Evolutionary conservation across 352 stramenopile species (phyloP), one percentile per base, ranked within the genome.

Genomic region (Phytophthora colocasiae): DNA sequence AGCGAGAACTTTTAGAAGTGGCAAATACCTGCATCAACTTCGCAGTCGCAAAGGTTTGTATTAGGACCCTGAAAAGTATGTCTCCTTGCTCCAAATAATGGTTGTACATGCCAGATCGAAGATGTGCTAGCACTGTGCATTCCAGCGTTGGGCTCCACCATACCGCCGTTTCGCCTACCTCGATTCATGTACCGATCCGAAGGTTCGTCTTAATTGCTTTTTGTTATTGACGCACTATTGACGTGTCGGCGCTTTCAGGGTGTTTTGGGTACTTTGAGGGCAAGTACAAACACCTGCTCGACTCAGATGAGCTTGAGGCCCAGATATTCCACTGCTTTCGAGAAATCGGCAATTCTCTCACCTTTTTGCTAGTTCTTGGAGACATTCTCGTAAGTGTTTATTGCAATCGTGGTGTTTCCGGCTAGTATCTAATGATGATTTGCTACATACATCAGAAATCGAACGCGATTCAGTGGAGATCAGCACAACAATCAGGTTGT

Each of bases 241-340:
- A 58, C 11, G 5, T 24, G 10, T 41, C 27, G 43, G 48, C 32
- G 19, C 40, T 54, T 41, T 6, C 52, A 78, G 85, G 83, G 1
- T 92, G 81, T 38, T 95, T 81, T 39, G 87, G 85, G 6, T 94
- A 89, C 58, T 94, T 96, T 54, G 83, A 96, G 41, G 80, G 83
- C 45, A 92, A 95, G 27, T 91, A 93, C 51, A 85, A 91, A 43
- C 73, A 89, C 19, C 67, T 97, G 44, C 65, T 97, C 8, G 85
- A 92, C 29, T 90, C 85, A 17, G 72, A 87, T 24, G 90, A 95
- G 49, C 75, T 96, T 3, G 85, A 94, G 61, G 71, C 75, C 2
- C 85, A 96, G 32, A 77, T 97, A 12, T 93, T 97, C 31, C 89
- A 97, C 58, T 90, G 75, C 29, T 78, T 96, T 8, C 74, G 85